phyloP scores from a whole-genome alignment of 1,284 basidiomycete species.

The Kwoniella shivajii region DNA sequence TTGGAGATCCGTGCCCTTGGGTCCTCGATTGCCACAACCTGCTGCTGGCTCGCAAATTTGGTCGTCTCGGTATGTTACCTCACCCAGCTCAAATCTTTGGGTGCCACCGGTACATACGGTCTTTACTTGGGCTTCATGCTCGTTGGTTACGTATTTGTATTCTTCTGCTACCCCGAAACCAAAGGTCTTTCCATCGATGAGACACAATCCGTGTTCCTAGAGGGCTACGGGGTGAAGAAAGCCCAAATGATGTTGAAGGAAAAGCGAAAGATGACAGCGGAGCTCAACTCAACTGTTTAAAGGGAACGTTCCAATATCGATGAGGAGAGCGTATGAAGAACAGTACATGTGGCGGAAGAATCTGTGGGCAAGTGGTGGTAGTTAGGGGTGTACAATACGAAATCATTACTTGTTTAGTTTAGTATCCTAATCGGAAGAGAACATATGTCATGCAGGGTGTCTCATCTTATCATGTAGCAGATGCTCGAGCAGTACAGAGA shows the following conservation, averaged over 20 bases:
- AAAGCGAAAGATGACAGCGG: background rate
- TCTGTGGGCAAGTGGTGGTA: too few species aligned
- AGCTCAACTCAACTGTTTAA: conserved; percentile 2
- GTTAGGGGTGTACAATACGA: too few species aligned
- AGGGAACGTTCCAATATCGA: too few species aligned
- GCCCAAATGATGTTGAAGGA: conserved; percentile 16
- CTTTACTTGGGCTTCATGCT: conserved; percentile 25
- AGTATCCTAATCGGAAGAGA: too few species aligned
- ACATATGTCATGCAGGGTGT: too few species aligned
- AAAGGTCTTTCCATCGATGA: conserved; percentile 29
- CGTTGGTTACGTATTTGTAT: conserved; percentile 21
- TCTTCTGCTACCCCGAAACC: conserved; percentile 31
- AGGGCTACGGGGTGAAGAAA: conserved; percentile 30
- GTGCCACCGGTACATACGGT: conserved; percentile 10
- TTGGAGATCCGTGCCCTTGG: conserved; percentile 45
- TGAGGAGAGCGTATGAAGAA: too few species aligned
- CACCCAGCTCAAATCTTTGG: conserved; percentile 17
- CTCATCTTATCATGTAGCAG: too few species aligned
- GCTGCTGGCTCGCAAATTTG: conserved; percentile 28
- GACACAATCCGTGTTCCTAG: conserved; percentile 14
- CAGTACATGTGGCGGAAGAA: too few species aligned
- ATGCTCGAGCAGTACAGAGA: too few species aligned
- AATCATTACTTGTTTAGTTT: too few species aligned
- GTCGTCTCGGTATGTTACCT: conserved; percentile 28
- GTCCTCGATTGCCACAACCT: conserved; percentile 19